Percentiles rank a stretch among this genome's conserved stretches.
Conservation (phyloP, 1,139 yeast genomes). For the Yamadazyma jaroonii region DNA sequence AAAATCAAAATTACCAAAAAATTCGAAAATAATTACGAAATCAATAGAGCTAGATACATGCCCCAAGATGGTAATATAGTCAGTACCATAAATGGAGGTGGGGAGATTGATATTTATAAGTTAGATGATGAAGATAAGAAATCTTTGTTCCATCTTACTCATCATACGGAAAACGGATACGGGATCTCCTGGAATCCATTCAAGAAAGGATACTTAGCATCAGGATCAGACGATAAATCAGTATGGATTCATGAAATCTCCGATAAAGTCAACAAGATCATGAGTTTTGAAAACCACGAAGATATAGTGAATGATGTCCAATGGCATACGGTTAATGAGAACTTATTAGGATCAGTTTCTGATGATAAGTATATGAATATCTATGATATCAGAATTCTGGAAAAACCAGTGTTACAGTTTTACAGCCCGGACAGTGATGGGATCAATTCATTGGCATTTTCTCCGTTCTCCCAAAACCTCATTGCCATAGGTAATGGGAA, state of each 20-base stretch:
- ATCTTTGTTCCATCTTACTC: constrained; percentile 35
- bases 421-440: constrained; percentile 38
- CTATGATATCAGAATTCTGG: constrained; percentile 37
- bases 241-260: constrained; percentile 57
- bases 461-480: constrained; percentile 57
- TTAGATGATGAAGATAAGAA: constrained; percentile 25
- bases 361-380: constrained; percentile 54
- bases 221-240: constrained; percentile 63
- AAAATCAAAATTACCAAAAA: constrained; percentile 64
- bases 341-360: constrained; percentile 64
- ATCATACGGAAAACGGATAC: constrained; percentile 66
- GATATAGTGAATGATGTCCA: constrained; percentile 73
- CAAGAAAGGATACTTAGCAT: constrained; percentile 47
- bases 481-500: constrained; percentile 69
- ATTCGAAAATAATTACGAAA: constrained; percentile 51
- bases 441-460: constrained; percentile 63
- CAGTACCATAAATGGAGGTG: constrained; percentile 77
- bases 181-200: constrained; percentile 65
- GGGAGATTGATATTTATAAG: constrained; percentile 69
- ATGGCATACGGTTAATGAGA: constrained; percentile 56
- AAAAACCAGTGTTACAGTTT: constrained; percentile 25
- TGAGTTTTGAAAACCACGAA: constrained; percentile 37
- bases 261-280: constrained; percentile 12
- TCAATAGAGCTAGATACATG: constrained; percentile 80
- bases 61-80: constrained; percentile 67